Percentiles rank a stretch among this genome's conserved stretches.
Conservation (phyloP, 441 rosid genomes). For the Lagerstroemia fauriei region DNA sequence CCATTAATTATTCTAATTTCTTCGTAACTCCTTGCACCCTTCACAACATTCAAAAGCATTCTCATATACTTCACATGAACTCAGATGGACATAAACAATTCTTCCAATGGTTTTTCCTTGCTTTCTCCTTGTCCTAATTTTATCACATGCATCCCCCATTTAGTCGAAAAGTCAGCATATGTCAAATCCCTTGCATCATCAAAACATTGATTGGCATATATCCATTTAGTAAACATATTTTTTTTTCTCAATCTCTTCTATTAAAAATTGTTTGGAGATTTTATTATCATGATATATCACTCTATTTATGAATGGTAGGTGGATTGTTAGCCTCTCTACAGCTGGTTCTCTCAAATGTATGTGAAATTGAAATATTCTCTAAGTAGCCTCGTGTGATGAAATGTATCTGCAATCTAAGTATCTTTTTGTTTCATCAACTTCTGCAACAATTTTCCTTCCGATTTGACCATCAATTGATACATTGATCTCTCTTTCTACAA, state of each 20-base stretch:
- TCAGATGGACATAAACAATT: not conserved
- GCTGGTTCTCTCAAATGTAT: too few species aligned
- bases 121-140: not conserved
- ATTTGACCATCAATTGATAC: too few species aligned
- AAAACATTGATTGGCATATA: not conserved
- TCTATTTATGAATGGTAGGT: too few species aligned
- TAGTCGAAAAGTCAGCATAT: conserved; percentile 8
- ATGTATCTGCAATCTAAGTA: too few species aligned
- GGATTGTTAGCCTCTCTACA: too few species aligned
- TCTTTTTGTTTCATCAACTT: too few species aligned
- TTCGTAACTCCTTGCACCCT: not conserved
- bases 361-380: too few species aligned
- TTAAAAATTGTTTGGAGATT: not conserved
- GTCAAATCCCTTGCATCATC: not conserved
- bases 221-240: conserved; percentile 21
- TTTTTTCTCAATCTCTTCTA: not conserved
- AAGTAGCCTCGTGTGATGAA: too few species aligned
- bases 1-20: conserved; percentile 19
- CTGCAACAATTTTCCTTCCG: too few species aligned
- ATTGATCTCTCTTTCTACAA: not conserved
- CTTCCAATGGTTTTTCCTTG: not conserved
- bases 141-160: not conserved
- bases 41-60: not conserved
- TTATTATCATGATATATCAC: not conserved
- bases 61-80: not conserved